Conservation (phyloP, 257 asterid species). For the Capsicum baccatum region DNA sequence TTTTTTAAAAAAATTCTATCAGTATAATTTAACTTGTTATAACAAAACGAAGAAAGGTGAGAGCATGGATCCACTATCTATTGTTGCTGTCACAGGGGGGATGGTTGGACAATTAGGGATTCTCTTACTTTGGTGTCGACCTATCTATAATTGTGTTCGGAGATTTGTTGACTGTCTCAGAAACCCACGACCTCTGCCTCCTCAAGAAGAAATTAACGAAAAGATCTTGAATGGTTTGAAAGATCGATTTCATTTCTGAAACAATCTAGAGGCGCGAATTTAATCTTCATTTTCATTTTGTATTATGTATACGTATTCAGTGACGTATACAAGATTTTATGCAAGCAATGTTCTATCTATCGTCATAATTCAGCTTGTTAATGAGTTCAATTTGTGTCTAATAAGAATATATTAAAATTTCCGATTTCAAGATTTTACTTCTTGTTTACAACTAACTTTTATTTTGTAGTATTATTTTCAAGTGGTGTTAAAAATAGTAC, state of each 20-base stretch:
- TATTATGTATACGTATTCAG: background rate
- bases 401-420: background rate
- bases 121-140: conserved; percentile 39
- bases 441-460: background rate
- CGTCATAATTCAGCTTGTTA: background rate
- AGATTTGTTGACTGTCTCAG: conserved; percentile 39
- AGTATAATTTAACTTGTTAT: background rate
- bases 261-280: too few species aligned
- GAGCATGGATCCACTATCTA: conserved; percentile 31
- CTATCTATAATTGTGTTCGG: conserved; percentile 28
- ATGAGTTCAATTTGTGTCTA: background rate
- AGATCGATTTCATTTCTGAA: conserved; percentile 5
- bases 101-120: conserved; percentile 33
- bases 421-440: background rate
- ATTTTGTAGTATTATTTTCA: background rate
- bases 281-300: too few species aligned
- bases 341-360: background rate
- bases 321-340: background rate
- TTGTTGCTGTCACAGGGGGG: conserved; percentile 34
- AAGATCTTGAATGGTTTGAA: conserved; percentile 8
- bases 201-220: conserved; percentile 27
- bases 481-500: too few species aligned
- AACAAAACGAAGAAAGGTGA: background rate
- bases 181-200: conserved; percentile 38
- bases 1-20: background rate